phyloP scores from a whole-genome alignment of 768 basidiomycete species.

The Melanogaster broomeanus region DNA sequence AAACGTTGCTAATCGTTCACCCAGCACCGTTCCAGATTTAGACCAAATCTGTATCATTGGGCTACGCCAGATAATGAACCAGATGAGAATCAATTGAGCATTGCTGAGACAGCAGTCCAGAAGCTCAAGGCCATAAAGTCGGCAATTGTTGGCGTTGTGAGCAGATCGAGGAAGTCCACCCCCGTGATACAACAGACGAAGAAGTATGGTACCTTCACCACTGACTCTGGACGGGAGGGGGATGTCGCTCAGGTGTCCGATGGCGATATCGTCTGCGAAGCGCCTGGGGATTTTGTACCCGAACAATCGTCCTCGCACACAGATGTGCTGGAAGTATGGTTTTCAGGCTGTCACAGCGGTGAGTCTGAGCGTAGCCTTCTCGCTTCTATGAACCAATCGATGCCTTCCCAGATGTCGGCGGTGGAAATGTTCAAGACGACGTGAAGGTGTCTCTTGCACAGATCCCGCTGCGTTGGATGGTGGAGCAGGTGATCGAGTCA shows the following conservation, averaged over 20 bases:
- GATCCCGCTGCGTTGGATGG: slow-evolving; percentile 78
- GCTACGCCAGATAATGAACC: slow-evolving; percentile 27
- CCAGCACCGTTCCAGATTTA: slow-evolving; percentile 67
- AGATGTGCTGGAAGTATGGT: slow-evolving; percentile 81
- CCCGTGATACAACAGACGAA: not conserved
- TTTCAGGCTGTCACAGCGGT: slow-evolving; percentile 74
- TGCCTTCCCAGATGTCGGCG: slow-evolving; percentile 60
- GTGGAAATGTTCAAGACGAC: slow-evolving; percentile 53
- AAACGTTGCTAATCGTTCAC: slow-evolving; percentile 9
- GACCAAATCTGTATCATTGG: slow-evolving; percentile 63
- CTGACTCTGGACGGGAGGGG: not conserved
- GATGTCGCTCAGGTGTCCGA: not conserved
- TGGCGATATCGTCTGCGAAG: not conserved
- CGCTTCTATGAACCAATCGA: not conserved
- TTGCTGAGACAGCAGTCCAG: not conserved
- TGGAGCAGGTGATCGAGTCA: slow-evolving; percentile 59
- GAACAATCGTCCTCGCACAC: slow-evolving; percentile 17
- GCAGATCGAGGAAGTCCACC: not conserved
- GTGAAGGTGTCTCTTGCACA: slow-evolving; percentile 47
- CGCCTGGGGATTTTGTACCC: not conserved
- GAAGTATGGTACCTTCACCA: not conserved
- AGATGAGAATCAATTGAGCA: slow-evolving; percentile 5
- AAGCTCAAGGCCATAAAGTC: not conserved
- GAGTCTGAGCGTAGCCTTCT: slow-evolving; percentile 18
- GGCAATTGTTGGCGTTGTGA: not conserved